These are phyloP conservation scores for Parafenestella ontariensis DNA, from an alignment of 2,329 filamentous ascomycete species.

Conservation along the genomic window DNA sequence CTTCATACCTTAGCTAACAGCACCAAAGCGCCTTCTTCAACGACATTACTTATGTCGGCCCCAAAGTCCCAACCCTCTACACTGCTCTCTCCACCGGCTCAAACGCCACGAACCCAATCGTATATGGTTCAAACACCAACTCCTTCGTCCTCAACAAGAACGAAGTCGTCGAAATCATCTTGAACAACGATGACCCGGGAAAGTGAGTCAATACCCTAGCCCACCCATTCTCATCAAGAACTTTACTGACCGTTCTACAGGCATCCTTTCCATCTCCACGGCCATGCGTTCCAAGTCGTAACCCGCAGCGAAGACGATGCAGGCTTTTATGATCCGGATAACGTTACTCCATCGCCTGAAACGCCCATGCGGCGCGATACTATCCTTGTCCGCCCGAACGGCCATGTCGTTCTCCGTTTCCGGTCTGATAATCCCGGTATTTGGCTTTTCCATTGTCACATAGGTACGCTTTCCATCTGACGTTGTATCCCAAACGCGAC, in stretches of 20 bases:
- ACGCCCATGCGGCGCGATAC: constrained; percentile 61
- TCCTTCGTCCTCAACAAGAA: constrained; percentile 71
- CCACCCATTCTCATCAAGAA: constrained; percentile 61
- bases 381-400: constrained; percentile 61
- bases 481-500: too few species aligned
- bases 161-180: constrained; percentile 72
- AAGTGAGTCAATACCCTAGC: constrained; percentile 52
- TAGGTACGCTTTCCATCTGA: too few species aligned
- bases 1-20: constrained; percentile 1
- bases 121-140: constrained; percentile 61
- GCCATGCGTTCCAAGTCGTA: constrained; percentile 48
- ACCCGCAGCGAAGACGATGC: constrained; percentile 43
- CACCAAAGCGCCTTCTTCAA: constrained; percentile 62
- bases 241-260: constrained; percentile 3
- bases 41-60: constrained; percentile 75
- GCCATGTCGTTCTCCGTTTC: constrained; percentile 64
- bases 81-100: constrained; percentile 70
- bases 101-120: constrained; percentile 52
- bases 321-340: constrained; percentile 56
- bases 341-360: constrained; percentile 25
- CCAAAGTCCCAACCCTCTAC: constrained; percentile 82
- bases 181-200: constrained; percentile 78
- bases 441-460: constrained; percentile 44
- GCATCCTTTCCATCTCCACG: constrained; percentile 76
- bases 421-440: constrained; percentile 57